Base-by-base conservation (phyloP, 352 stramenopile genomes). In the Phytophthora chlamydospora region DNA sequence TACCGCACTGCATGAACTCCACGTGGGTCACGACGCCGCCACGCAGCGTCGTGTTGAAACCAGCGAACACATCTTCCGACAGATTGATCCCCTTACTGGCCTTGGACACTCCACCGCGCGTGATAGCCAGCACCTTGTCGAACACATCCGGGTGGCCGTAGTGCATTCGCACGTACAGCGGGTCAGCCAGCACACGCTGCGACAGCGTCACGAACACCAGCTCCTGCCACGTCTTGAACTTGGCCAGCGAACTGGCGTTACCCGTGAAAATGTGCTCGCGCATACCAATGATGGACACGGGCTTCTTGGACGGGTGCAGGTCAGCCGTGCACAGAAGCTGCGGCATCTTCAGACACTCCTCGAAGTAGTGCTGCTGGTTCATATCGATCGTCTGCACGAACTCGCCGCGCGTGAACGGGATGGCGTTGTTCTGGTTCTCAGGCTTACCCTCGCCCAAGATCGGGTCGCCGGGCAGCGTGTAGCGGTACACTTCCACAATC, bases 351-450 rank as follows among this genome's bases (percentile, higher is more conserved):
- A 95, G 43, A 62, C 83, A 92, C 56, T 93, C 84, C 57, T 95
- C 86, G 49, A 93, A 91, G 70, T 93, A 93, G 61, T 92, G 80
- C 40, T 95, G 74, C 70, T 95, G 86, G 68, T 95, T 95, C 86
- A 93, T 93, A 76, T 95, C 86, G 31, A 95, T 95, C n/a, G 84
- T 92, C 73, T 95, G 86, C 21, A 95, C 65, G 29, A 91, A 93
- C 67, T 95, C 86, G 39, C 86, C 86, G 39, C 84, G 84, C 7
- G 86, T 93, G 57, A 95, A 95, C 31, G 78, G 74, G 10, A 83
- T 59, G 4, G 83, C 86, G 41, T 93, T 91, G 71, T 95, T 95
- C 65, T 95, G 86, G 72, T 95, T 95, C 58, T 93, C 84, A 12
- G 84, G 84, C 57, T 95, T 95, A 34, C 84, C 86, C 62, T 95